These are phyloP conservation scores for Diaporthe vaccinii DNA, from an alignment of 2,329 filamentous ascomycete genomes.

Conservation along the genomic window DNA sequence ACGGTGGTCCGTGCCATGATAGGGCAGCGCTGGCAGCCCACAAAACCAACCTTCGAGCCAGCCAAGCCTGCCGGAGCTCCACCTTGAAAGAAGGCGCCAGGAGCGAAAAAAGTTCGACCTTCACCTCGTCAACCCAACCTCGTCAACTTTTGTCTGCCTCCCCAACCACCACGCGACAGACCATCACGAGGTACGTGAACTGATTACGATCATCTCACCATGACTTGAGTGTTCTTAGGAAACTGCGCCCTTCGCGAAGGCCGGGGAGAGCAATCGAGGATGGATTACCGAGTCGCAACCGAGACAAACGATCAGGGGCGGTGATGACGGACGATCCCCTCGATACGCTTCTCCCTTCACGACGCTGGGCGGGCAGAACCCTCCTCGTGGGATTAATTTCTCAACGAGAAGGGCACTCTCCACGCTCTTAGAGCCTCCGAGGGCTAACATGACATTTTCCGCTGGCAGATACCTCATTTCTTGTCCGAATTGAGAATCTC, in stretches of 20 bases:
- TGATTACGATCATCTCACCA: conserved; percentile 37
- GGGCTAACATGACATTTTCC: conserved; percentile 68
- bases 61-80: conserved; percentile 44
- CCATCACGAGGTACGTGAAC: conserved; percentile 49
- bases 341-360: conserved; percentile 76
- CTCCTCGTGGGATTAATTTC: conserved; percentile 59
- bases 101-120: conserved; percentile 44
- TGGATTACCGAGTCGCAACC: conserved; percentile 43
- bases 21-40: conserved; percentile 38
- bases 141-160: conserved; percentile 15
- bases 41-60: conserved; percentile 36
- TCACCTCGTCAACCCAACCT: conserved; percentile 20
- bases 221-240: conserved; percentile 48
- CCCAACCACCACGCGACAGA: conserved; percentile 42
- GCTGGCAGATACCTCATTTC: conserved; percentile 76
- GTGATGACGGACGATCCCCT: conserved; percentile 41
- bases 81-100: conserved; percentile 37
- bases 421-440: conserved; percentile 71
- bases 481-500: conserved; percentile 85
- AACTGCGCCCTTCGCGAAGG: conserved; percentile 57
- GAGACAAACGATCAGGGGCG: conserved; percentile 37
- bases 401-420: conserved; percentile 74
- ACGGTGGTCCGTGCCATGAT: neutral
- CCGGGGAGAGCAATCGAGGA: conserved; percentile 73
- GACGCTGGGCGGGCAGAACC: conserved; percentile 79